Conservation (phyloP, 1,139 yeast genomes). For the Debaryomyces fabryi region DNA sequence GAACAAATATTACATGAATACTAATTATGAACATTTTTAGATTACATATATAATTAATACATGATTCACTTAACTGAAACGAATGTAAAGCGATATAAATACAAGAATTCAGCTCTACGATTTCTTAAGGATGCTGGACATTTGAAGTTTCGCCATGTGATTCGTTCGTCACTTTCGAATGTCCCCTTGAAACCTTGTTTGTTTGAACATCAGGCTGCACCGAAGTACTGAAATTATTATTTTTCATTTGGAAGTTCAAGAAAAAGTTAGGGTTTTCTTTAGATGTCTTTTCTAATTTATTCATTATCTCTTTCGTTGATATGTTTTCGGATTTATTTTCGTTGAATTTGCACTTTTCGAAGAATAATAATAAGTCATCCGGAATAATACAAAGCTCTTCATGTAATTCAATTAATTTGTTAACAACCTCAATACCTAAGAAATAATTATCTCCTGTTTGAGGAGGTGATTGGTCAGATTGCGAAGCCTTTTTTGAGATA, state of each 20-base stretch:
- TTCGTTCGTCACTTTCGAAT: conserved; percentile 33
- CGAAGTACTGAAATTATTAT: conserved; percentile 19
- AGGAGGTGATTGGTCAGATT: conserved; percentile 21
- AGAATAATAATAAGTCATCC: conserved; percentile 45
- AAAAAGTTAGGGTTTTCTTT: conserved; percentile 38
- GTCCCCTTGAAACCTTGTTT: conserved; percentile 40
- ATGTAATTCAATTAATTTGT: conserved; percentile 79
- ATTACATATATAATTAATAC: conserved; percentile 1
- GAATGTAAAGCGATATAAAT: neutral
- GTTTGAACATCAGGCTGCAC: conserved; percentile 32
- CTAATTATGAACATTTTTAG: neutral
- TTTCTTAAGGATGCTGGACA: neutral
- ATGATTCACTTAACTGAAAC: neutral
- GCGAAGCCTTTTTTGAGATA: conserved; percentile 47
- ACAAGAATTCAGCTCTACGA: neutral
- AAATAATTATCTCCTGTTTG: conserved; percentile 74
- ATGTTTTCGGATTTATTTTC: conserved; percentile 10
- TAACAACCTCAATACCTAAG: conserved; percentile 88
- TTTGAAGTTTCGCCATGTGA: conserved; percentile 30
- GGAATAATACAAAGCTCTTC: conserved; percentile 84
- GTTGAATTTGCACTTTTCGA: conserved; percentile 36
- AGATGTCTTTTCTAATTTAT: conserved; percentile 31
- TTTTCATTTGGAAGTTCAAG: conserved; percentile 24
- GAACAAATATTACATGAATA: neutral
- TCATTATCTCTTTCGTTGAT: conserved; percentile 41